phyloP scores from a whole-genome alignment of 2,329 filamentous ascomycete genomes.

The Beauveria pseudobassiana region DNA sequence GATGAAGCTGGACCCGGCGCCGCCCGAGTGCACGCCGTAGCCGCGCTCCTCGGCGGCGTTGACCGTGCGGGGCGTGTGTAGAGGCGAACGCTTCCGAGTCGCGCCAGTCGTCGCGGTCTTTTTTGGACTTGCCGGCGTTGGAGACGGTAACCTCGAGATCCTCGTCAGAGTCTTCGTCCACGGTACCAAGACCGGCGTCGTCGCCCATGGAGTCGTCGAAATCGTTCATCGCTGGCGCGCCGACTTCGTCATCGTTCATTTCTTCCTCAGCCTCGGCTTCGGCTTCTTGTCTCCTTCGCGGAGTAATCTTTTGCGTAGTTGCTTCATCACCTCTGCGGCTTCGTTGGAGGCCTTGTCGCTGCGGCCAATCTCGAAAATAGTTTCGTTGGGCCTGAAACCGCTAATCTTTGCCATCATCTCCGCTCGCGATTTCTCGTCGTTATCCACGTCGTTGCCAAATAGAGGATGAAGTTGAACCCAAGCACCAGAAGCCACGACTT shows the following conservation, averaged over 20 bases:
- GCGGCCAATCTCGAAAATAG: slow-evolving; percentile 89
- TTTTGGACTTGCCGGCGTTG: slow-evolving; percentile 45
- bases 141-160: slow-evolving; percentile 67
- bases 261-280: slow-evolving; percentile 36
- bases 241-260: slow-evolving; percentile 20
- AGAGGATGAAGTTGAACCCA: slow-evolving; percentile 74
- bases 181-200: slow-evolving; percentile 26
- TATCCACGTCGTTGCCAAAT: slow-evolving; percentile 63
- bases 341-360: slow-evolving; percentile 57
- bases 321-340: slow-evolving; percentile 69
- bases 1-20: slow-evolving; percentile 69
- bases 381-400: slow-evolving; percentile 82
- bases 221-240: slow-evolving; percentile 20
- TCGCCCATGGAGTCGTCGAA: slow-evolving; percentile 23
- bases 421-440: slow-evolving; percentile 63
- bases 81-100: slow-evolving; percentile 91
- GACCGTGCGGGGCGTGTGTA: slow-evolving; percentile 71
- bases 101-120: slow-evolving; percentile 59
- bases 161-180: slow-evolving; percentile 33
- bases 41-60: slow-evolving; percentile 84
- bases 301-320: slow-evolving; percentile 62
- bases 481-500: slow-evolving; percentile 60
- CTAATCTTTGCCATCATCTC: slow-evolving; percentile 86
- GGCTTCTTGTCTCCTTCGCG: slow-evolving; percentile 37
- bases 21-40: slow-evolving; percentile 85